Evolutionary conservation across 768 basidiomycete genomes (phyloP).

Genomic region (Phanerodontia chrysosporium): DNA sequence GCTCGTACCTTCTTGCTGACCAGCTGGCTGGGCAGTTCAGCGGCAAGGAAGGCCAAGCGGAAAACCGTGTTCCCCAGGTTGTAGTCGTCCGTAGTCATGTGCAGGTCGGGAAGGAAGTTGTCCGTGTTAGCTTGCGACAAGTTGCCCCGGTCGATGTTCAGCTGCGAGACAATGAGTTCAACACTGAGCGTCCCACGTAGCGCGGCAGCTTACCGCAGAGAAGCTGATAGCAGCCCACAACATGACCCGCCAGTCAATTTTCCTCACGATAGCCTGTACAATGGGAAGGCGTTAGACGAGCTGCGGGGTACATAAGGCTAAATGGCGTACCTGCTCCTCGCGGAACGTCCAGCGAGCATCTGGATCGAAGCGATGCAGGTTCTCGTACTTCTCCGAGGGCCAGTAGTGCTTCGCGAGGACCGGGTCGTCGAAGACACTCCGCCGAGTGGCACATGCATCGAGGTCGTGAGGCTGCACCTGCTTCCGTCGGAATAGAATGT

Average conservation of each 20-base stretch:
- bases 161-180: not conserved
- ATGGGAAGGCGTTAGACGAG: too few relatives aligned
- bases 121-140: constrained; percentile 60
- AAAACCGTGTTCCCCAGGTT: constrained; percentile 16
- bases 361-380: constrained; percentile 56
- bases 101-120: constrained; percentile 54
- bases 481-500: constrained; percentile 12
- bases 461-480: constrained; percentile 24
- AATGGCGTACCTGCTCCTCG: constrained; percentile 57
- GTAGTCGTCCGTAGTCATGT: constrained; percentile 48
- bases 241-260: constrained; percentile 55
- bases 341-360: constrained; percentile 60
- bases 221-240: constrained; percentile 57
- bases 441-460: constrained; percentile 49
- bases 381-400: constrained; percentile 52
- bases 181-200: too few relatives aligned
- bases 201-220: constrained; percentile 39
- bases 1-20: constrained; percentile 52
- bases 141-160: constrained; percentile 47
- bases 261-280: constrained; percentile 47
- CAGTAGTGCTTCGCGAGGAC: constrained; percentile 40
- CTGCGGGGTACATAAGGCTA: too few relatives aligned
- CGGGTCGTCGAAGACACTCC: constrained; percentile 54
- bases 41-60: constrained; percentile 17
- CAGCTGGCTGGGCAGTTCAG: constrained; percentile 61